Conservation (phyloP, 805 yeast species). For the Candida coleopterorum region DNA sequence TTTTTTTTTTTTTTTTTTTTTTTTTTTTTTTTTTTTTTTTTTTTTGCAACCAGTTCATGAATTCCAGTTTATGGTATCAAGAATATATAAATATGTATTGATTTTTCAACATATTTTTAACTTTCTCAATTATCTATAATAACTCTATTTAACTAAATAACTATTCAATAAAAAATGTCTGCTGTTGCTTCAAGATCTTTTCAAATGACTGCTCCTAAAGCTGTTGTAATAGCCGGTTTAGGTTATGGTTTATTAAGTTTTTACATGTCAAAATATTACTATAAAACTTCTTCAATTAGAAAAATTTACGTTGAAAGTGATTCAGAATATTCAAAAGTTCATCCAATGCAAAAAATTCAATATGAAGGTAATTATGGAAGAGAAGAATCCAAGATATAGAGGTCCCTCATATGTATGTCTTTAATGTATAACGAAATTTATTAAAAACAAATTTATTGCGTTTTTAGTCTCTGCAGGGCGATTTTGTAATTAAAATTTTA, state of each 20-base stretch:
- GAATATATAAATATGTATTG: too few species aligned
- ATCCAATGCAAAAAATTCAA: slow-evolving; percentile 8
- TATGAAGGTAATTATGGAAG: slow-evolving; percentile 8
- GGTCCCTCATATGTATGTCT: neutral
- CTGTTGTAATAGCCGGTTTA: slow-evolving; percentile 28
- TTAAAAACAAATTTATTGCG: neutral
- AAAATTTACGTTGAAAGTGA: slow-evolving; percentile 28
- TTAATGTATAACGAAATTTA: neutral
- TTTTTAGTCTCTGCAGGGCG: too few species aligned
- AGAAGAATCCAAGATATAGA: neutral
- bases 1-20: too few species aligned
- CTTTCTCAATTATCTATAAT: too few species aligned
- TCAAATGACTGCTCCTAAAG: slow-evolving; percentile 13
- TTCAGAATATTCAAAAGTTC: slow-evolving; percentile 21
- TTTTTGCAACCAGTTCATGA: neutral
- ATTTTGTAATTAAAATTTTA: too few species aligned
- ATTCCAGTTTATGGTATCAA: too few species aligned
- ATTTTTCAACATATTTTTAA: too few species aligned
- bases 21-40: too few species aligned
- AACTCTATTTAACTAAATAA: too few species aligned
- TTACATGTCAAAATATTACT: slow-evolving; percentile 31
- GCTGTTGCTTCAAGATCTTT: slow-evolving; percentile 3
- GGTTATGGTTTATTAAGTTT: slow-evolving; percentile 29
- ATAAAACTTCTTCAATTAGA: slow-evolving; percentile 24
- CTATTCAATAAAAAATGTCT: slow-evolving; percentile 1